These are phyloP conservation scores for Ustilago crameri DNA, from an alignment of 1,284 basidiomycete species.

Conservation along the genomic window DNA sequence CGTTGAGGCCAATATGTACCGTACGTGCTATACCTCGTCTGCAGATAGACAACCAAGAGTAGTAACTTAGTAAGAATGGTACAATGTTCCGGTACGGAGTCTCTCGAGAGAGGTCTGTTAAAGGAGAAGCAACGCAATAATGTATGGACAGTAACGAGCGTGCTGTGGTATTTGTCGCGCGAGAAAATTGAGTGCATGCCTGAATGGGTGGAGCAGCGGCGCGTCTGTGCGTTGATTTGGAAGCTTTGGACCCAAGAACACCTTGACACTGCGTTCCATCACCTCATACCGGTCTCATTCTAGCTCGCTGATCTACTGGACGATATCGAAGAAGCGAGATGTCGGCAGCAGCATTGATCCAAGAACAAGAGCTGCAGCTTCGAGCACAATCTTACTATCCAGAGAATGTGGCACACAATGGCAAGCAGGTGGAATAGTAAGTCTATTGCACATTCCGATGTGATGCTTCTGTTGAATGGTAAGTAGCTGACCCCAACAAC, in stretches of 20 bases:
- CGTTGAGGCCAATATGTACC: too few relatives aligned
- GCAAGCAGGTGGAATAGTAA: conserved; percentile 60
- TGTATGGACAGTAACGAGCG: too few relatives aligned
- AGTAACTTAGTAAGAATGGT: too few relatives aligned
- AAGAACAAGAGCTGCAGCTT: conserved; percentile 44
- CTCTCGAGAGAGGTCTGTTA: too few relatives aligned
- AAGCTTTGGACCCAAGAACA: conserved; percentile 4
- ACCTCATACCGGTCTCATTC: too few relatives aligned
- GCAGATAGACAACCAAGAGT: too few relatives aligned
- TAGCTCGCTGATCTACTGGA: too few relatives aligned
- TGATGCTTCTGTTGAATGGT: neutral
- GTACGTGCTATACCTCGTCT: too few relatives aligned
- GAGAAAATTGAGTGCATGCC: neutral
- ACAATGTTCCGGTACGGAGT: too few relatives aligned
- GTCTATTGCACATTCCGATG: conserved; percentile 10
- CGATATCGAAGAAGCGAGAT: too few relatives aligned
- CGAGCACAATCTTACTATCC: conserved; percentile 56
- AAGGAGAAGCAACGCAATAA: too few relatives aligned
- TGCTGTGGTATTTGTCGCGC: neutral
- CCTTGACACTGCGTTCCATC: too few relatives aligned
- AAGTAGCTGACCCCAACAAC: neutral
- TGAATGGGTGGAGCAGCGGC: conserved; percentile 3
- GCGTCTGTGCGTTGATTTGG: conserved; percentile 20
- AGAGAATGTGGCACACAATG: conserved; percentile 59
- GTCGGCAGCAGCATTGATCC: conserved; percentile 41